Evolutionary conservation across 192 early-diverging fungal species (phyloP), one percentile per base, ranked within the genome.

Genomic region (Podochytrium sp.): DNA sequence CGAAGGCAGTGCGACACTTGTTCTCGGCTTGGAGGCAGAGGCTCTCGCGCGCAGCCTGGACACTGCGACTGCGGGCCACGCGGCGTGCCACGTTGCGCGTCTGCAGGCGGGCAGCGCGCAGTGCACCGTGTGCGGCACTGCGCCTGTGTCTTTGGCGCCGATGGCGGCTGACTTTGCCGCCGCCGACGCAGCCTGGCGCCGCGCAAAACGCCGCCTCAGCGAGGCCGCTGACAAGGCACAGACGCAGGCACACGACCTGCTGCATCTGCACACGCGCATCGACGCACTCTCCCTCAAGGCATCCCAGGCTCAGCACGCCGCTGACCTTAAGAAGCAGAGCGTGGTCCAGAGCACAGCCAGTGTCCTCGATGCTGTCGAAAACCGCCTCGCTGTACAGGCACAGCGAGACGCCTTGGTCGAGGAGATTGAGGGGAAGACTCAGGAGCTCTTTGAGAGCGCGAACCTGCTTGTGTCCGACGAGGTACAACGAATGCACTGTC

Each of bases 391-490:
- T 14, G 16, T 71, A 41, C 57, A 40, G 20, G 12, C 5, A 1
- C 34, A 58, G 30, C 53, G 69, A 16, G 69, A 71, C 34, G 56
- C n/a, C 12, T 57, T 71, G 3, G 56, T 59, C 12, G 90, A 87
- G 27, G 95, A 96, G 77, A 82, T 96, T 41, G 95, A 95, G 71
- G 93, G 93, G 16, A 75, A 94, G 40, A 95, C 91, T 23, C 86
- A 91, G 43, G 84, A 85, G 57, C 74, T 96, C 14, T 95, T 96
- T 80, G 93, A 96, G 65, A 91, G 94, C 73, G 95, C 95, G 0
- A 95, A 96, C 61, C 86, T 84, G 0, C 91, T 95, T 89, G 95
- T 96, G 0, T 90, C 92, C 0, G 81, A 83, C 30, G 94, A 95
- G 77, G 92, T 91, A 12, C 70, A 84, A 23, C 43, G 43, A 47